These are phyloP conservation scores for Clitopilus passeckerianus DNA, from an alignment of 768 basidiomycete genomes.

Conservation along the genomic window DNA sequence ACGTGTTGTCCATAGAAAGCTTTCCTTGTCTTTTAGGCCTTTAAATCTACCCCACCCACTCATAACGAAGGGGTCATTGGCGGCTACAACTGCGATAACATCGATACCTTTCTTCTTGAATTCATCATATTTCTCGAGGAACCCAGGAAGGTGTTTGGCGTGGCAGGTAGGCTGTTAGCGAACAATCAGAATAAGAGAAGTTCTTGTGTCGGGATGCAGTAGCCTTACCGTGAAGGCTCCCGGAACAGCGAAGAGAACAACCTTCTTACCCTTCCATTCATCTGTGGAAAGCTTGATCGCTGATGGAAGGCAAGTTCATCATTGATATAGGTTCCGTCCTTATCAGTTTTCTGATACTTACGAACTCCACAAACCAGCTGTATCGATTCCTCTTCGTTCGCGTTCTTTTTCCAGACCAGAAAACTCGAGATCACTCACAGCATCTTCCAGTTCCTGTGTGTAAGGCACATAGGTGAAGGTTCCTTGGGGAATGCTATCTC, in stretches of 20 bases:
- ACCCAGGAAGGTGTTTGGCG: conserved; percentile 56
- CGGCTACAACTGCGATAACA: conserved; percentile 65
- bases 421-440: conserved; percentile 29
- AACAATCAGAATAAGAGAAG: too few relatives aligned
- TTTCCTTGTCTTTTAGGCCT: conserved; percentile 61
- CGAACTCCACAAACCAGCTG: conserved; percentile 63
- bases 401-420: not conserved
- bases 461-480: conserved; percentile 55
- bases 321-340: not conserved
- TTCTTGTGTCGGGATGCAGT: too few relatives aligned
- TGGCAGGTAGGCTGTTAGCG: conserved; percentile 63
- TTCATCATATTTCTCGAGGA: conserved; percentile 63
- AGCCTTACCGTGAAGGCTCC: conserved; percentile 74
- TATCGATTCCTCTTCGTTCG: conserved; percentile 1
- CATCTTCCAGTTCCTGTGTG: conserved; percentile 55
- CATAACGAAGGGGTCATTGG: conserved; percentile 79
- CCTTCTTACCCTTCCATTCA: conserved; percentile 78
- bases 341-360: conserved; percentile 28
- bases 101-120: conserved; percentile 78
- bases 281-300: conserved; percentile 51
- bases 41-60: conserved; percentile 58
- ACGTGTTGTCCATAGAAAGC: not conserved
- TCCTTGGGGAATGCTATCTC: conserved; percentile 32
- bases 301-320: conserved; percentile 16
- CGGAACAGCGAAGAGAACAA: conserved; percentile 73